phyloP scores from a whole-genome alignment of 495 filamentous ascomycete genomes.

The Immersiella caudata region DNA sequence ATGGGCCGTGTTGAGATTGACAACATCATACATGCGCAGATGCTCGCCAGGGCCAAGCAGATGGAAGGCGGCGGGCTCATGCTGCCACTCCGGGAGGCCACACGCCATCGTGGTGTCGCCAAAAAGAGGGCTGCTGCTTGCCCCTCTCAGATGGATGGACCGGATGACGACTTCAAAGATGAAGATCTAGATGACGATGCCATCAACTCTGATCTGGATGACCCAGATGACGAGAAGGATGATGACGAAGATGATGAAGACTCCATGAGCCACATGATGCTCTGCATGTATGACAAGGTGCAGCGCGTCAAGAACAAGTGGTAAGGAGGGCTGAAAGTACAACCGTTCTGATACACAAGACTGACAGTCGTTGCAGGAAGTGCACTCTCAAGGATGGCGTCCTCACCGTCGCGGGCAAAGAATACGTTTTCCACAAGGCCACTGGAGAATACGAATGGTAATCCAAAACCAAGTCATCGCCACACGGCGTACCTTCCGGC shows the following conservation, averaged over 20 bases:
- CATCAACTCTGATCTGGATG: constrained; percentile 98
- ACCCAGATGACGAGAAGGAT: constrained; percentile 81
- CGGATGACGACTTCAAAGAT: constrained; percentile 63
- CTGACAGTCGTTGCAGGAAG: constrained; percentile 58
- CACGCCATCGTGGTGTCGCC: constrained; percentile 37
- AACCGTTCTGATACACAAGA: not conserved
- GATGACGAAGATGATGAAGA: constrained; percentile 84
- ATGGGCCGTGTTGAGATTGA: constrained; percentile 62
- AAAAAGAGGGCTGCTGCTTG: constrained; percentile 32
- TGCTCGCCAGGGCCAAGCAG: constrained; percentile 65
- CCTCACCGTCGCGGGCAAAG: constrained; percentile 83
- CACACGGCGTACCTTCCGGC: not conserved
- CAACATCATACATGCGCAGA: constrained; percentile 62
- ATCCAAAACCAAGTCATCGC: constrained; percentile 4
- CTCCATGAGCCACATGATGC: constrained; percentile 77
- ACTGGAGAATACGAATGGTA: constrained; percentile 98
- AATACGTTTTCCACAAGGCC: constrained; percentile 98
- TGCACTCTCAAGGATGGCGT: constrained; percentile 97
- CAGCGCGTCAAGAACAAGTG: constrained; percentile 99
- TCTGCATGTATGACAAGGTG: constrained; percentile 99
- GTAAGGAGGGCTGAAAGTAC: constrained; percentile 50
- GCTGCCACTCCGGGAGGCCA: constrained; percentile 61
- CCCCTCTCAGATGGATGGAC: constrained; percentile 66
- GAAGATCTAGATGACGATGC: constrained; percentile 84
- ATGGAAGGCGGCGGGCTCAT: constrained; percentile 84